These are phyloP conservation scores for Emergomyces africanus DNA, from an alignment of 2,329 filamentous ascomycete genomes.

Conservation along the genomic window DNA sequence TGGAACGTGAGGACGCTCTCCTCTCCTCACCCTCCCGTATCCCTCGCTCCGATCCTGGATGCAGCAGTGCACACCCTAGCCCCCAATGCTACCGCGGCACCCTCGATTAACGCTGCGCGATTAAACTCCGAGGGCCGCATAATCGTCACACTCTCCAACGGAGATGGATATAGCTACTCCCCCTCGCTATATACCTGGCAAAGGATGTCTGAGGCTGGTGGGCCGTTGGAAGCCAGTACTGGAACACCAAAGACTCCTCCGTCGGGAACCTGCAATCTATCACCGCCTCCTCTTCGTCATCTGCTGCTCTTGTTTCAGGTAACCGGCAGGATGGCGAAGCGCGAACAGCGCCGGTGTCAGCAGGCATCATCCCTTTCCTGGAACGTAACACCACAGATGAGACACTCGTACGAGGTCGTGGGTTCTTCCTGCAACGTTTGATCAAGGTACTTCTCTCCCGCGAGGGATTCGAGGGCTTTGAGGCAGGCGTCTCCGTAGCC, in stretches of 20 bases:
- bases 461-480: conserved; percentile 85
- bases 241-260: conserved; percentile 93
- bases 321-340: conserved; percentile 46
- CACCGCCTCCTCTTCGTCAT: conserved; percentile 32
- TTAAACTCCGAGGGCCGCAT: conserved; percentile 79
- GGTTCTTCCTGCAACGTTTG: conserved; percentile 80
- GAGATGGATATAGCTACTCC: conserved; percentile 86
- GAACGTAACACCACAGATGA: conserved; percentile 93
- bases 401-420: conserved; percentile 78
- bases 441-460: conserved; percentile 79
- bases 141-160: conserved; percentile 83
- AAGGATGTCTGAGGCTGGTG: conserved; percentile 94
- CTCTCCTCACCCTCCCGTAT: conserved; percentile 79
- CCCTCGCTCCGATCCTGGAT: conserved; percentile 77
- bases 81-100: conserved; percentile 63
- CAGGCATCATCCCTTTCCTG: conserved; percentile 83
- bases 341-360: conserved; percentile 52
- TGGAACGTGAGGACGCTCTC: conserved; percentile 81
- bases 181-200: conserved; percentile 83
- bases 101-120: conserved; percentile 79
- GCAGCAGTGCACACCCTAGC: conserved; percentile 69
- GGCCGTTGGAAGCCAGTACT: conserved; percentile 95
- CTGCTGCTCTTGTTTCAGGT: conserved; percentile 14
- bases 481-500: conserved; percentile 80
- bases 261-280: conserved; percentile 67